Evolutionary conservation across 257 asterid species (phyloP), one percentile per base, ranked within the genome.

Genomic region (Buddleja alternifolia): DNA sequence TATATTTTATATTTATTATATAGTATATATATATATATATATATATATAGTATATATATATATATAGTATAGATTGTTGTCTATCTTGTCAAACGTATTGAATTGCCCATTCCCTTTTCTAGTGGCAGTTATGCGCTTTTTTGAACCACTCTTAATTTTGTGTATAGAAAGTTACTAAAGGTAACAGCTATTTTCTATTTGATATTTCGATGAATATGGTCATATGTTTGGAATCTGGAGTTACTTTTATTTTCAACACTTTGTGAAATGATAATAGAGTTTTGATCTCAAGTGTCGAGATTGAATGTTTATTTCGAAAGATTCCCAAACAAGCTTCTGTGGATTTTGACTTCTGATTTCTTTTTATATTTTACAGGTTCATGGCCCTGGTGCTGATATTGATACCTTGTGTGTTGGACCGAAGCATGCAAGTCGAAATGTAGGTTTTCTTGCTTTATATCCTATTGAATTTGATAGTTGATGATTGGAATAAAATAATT

Each of bases 341-440:
- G 78, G 57, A 32, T 52, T 42, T 62, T 34, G 66, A 64, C 54
- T 1, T 58, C 19, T 73, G 51, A 64, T 72, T 72, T 41, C 55
- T 67, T 59, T n/a, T 37, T 66, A 57, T 56, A 10, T 67, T 73
- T n/a, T 60, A 51, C 72, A 90, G 97, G 97, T 90, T 56, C 97
- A 90, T 53, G 90, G 96, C 23, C 97, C 96, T 54, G 96, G 96
- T 69, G 95, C 96, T 70, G 96, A 90, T 85, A 90, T 90, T 75
- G 96, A 90, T 77, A 86, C 96, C 7, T 78, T 90, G 72, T 90
- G 97, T 6, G 92, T 88, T 70, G 97, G 92, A 71, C 97, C 97
- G 15, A 83, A 84, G 68, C 89, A 90, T 74, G 97, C 87, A 29
- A 84, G 77, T 76, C 84, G 96, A 75, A 84, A 72, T 57, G 97